Base-by-base conservation (phyloP, 148 eudicot genomes). In the Fagopyrum homotropicum region DNA sequence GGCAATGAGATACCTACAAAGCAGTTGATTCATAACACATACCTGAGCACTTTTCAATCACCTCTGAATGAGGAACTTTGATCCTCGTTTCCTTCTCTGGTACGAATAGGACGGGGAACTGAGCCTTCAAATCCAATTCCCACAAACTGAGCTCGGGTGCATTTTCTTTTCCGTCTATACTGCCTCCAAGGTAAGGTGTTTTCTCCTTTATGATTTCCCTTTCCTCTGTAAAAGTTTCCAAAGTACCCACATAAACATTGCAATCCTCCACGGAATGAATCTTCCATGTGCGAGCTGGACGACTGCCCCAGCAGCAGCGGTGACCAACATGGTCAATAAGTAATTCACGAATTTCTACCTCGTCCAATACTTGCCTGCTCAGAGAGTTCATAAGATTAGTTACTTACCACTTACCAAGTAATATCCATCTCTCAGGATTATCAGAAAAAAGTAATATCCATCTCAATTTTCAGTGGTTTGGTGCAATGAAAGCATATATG, bases 231-330 rank as follows among this genome's bases (percentile, higher is more conserved):
- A 95, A 95, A 75, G 97, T 89, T 57, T 96, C 99, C 72, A 96
- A 84, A 40, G 94, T 90, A 73, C 99, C 99, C 26, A 92, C 88
- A 79, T 96, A 96, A 40, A 92, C 99, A 88, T 96, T 96, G 92
- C 97, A 96, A 82, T 96, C 97, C 76, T 96, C 97, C 71, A 92
- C 89, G 61, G 89, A 79, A 40, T 89, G 89, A 77, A 96, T 92
- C 75, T 83, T 85, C 97, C 98, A 96, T 70, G 92, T 81, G 52
- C 97, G 90, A 63, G 99, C 99, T 43, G 99, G 99, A 77, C 88
- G 92, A 80, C 98, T 96, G 76, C 98, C 99, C 99, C 99, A 96
- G 75, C 98, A 96, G 78, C 97, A 96, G 63, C 87, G 97, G 83
- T 96, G 99, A 57, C 99, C 98, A 66, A 96, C 94, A 79, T 90